Evolutionary conservation across 768 basidiomycete species (phyloP).

Genomic region (Hortiboletus flavorubellus): DNA sequence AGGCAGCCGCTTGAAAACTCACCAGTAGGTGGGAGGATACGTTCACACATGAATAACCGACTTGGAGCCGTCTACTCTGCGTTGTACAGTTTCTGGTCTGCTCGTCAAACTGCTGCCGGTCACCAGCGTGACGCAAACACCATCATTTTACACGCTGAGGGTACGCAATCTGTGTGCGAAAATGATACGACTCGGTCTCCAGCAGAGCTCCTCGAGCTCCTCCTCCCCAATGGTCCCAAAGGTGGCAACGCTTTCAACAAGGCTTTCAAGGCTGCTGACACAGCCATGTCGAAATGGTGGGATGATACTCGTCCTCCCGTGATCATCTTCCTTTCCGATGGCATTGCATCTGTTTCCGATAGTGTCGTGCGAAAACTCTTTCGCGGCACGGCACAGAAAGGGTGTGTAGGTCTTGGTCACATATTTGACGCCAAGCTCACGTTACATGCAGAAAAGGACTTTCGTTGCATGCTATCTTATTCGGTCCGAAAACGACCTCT

Average conservation of each 20-base stretch:
- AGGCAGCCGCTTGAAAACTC: constrained; percentile 38
- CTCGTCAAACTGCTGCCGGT: constrained; percentile 40
- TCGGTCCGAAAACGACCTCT: constrained; percentile 47
- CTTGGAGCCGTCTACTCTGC: constrained; percentile 56
- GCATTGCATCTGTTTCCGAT: constrained; percentile 40
- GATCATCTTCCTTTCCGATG: constrained; percentile 57
- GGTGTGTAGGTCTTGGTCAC: constrained; percentile 30
- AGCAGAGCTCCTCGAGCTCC: constrained; percentile 39
- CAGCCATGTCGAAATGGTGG: constrained; percentile 43
- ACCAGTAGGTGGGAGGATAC: constrained; percentile 33
- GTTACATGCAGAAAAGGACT: constrained; percentile 42
- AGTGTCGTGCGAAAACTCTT: constrained; percentile 36
- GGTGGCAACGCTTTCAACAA: constrained; percentile 43
- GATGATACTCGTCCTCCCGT: constrained; percentile 45
- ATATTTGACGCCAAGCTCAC: background rate
- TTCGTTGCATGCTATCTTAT: constrained; percentile 56
- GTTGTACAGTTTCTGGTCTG: constrained; percentile 50
- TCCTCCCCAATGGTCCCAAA: constrained; percentile 33
- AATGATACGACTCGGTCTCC: constrained; percentile 46
- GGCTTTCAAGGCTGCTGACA: constrained; percentile 39
- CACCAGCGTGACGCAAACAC: constrained; percentile 51
- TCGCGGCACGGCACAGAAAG: constrained; percentile 34
- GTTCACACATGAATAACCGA: constrained; percentile 40
- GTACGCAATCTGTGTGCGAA: constrained; percentile 24
- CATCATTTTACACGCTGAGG: constrained; percentile 43